Conservation (phyloP, 2,329 filamentous ascomycete species). For the Ophiocordyceps sinensis region DNA sequence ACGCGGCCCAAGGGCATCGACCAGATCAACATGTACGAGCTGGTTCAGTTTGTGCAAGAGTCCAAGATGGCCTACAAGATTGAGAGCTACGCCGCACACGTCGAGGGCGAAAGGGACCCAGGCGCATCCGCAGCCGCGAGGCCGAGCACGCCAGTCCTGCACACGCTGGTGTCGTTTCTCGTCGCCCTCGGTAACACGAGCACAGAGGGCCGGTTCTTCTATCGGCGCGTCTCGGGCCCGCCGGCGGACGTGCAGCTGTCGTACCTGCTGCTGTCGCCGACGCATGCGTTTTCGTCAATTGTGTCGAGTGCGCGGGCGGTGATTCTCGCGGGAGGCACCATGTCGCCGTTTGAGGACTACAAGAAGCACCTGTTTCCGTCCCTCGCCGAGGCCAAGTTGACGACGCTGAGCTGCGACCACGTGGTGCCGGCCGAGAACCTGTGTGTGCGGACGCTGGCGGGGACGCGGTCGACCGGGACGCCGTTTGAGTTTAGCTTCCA, state of each 20-base stretch:
- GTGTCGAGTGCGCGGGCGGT: slow-evolving; percentile 75
- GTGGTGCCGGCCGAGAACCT: slow-evolving; percentile 78
- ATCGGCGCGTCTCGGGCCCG: slow-evolving; percentile 28
- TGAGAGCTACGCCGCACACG: slow-evolving; percentile 65
- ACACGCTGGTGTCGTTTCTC: slow-evolving; percentile 49
- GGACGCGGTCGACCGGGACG: slow-evolving; percentile 23
- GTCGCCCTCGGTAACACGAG: slow-evolving; percentile 77
- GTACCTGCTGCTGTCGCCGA: slow-evolving; percentile 83
- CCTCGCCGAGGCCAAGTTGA: slow-evolving; percentile 46
- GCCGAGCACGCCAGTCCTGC: slow-evolving; percentile 33
- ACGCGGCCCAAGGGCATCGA: slow-evolving; percentile 78
- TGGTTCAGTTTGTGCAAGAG: slow-evolving; percentile 76
- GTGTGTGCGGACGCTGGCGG: slow-evolving; percentile 57
- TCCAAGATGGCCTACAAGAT: slow-evolving; percentile 92
- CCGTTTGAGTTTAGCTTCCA: slow-evolving; percentile 81
- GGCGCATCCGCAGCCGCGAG: slow-evolving; percentile 7
- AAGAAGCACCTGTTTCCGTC: slow-evolving; percentile 73
- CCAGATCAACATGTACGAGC: slow-evolving; percentile 85
- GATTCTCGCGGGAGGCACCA: slow-evolving; percentile 85
- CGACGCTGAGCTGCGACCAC: slow-evolving; percentile 82
- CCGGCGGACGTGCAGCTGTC: slow-evolving; percentile 46
- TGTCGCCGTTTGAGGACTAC: slow-evolving; percentile 95
- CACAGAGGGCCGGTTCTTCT: slow-evolving; percentile 52
- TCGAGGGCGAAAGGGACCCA: slow-evolving; percentile 31
- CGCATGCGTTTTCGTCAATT: slow-evolving; percentile 79